Conservation (phyloP, 140 eudicot genomes). For the Flaveria floridana region DNA sequence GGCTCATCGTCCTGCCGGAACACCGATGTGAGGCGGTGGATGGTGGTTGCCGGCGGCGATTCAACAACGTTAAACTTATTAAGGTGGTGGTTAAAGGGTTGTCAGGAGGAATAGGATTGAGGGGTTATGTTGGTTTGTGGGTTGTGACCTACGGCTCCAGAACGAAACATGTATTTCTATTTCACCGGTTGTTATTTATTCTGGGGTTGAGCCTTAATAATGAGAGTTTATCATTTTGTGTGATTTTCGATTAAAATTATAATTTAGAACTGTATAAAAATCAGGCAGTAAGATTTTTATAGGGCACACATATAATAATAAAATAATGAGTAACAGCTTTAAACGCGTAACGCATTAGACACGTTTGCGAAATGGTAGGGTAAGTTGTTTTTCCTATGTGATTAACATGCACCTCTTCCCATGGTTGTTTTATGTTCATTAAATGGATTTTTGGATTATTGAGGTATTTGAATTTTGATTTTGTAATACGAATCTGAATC, state of each 20-base stretch:
- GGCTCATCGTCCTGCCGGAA: constrained; percentile 36
- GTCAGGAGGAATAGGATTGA: not conserved
- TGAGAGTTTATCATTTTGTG: not conserved
- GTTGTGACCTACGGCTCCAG: too few species aligned
- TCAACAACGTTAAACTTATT: too few species aligned
- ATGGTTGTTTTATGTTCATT: not conserved
- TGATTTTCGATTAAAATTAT: not conserved
- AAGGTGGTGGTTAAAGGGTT: not conserved
- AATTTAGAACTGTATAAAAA: not conserved
- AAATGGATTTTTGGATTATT: too few species aligned
- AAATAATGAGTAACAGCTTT: not conserved
- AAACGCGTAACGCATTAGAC: constrained; percentile 19
- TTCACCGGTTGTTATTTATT: constrained; percentile 27
- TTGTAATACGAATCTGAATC: too few species aligned
- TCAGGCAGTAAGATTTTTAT: not conserved
- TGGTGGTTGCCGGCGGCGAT: constrained; percentile 26
- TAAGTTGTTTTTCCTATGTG: not conserved
- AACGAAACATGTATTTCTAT: constrained; percentile 7
- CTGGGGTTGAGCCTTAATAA: not conserved
- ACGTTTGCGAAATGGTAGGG: constrained; percentile 26
- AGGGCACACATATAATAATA: not conserved
- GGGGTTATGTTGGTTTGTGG: constrained; percentile 21
- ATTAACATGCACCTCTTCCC: not conserved
- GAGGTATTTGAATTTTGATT: too few species aligned
- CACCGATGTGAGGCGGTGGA: constrained; percentile 10